Base-by-base conservation (phyloP, 768 basidiomycete genomes). In the Tricholoma bakamatsutake region DNA sequence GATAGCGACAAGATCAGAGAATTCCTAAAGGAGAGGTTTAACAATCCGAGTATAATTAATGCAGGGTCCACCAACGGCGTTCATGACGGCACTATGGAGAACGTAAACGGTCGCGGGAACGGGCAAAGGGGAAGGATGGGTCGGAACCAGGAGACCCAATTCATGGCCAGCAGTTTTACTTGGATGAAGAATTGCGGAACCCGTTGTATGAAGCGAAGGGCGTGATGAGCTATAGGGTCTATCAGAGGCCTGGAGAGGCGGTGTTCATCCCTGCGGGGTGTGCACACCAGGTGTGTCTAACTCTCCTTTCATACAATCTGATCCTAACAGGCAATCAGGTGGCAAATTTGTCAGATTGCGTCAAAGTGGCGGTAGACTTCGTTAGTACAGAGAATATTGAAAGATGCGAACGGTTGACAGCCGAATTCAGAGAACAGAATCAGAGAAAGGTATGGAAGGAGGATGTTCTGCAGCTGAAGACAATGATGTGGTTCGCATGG, bases 401-500 rank as follows among this genome's bases (percentile, higher is more conserved):
- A 48, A 82, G 92, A 33, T 98, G 95, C 69, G 90, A 90, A 69
- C 77, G 78, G 67, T 78, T 98, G 54, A 94, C 90, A 57, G 76
- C 78, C 61, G 94, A 98, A 72, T 97, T 97, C 72, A 80, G 94
- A 56, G 84, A 86, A 66, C 90, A 95, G 72, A 96, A 96, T 65
- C 84, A 87, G 67, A 81, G 81, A 50, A 84, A 84, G 76, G 86
- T 80, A 40, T 98, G 95, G 95, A 94, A 95, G 70, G 88, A 93
- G 67, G 95, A 98, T 66, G 90, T 96, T 4, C 75, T 98, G 62
- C 92, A 95, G 72, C 76, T 97, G 58, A 79, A 87, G 56, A 90
- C 87, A 55, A 93, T 93, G 84, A 87, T 97, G 83, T 93, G 93
- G 88, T 95, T 90, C 64, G 87, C 90, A 33, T 94, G 92, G 92